A percentile compares a stretch with the other conserved stretches of the same genome.
These are phyloP conservation scores for Linnemannia exigua DNA, from an alignment of 192 early-diverging fungal species.

Conservation along the genomic window DNA sequence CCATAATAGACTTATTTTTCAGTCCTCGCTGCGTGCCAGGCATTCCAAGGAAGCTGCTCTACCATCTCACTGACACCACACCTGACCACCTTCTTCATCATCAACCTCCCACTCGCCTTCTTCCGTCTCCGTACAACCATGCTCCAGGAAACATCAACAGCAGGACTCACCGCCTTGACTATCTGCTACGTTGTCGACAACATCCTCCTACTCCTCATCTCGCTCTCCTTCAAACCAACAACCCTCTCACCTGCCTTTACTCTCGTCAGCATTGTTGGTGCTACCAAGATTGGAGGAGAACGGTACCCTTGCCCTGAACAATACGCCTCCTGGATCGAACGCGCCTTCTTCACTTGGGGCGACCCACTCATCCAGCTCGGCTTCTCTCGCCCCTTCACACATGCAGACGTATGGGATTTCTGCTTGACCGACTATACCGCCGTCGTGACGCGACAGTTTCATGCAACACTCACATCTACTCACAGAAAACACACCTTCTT, in stretches of 20 bases:
- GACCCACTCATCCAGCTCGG: conserved; percentile 35
- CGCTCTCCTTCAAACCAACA: background rate
- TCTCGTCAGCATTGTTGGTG: background rate
- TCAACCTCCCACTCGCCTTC: conserved; percentile 18
- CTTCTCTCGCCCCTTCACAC: conserved; percentile 20
- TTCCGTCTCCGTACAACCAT: background rate
- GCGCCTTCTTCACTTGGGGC: background rate
- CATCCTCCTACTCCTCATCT: background rate
- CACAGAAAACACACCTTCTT: conserved; percentile 41
- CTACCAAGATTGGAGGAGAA: background rate
- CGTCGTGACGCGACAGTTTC: conserved; percentile 49
- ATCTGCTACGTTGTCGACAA: background rate
- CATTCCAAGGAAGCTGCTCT: conserved; percentile 32
- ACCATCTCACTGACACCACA: conserved; percentile 45
- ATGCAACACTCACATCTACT: conserved; percentile 36
- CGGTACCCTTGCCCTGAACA: background rate
- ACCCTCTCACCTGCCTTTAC: background rate
- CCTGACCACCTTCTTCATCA: conserved; percentile 40
- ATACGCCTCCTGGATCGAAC: background rate
- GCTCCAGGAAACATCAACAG: background rate
- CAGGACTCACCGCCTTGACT: background rate
- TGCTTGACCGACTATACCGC: conserved; percentile 44
- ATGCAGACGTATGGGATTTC: conserved; percentile 53
- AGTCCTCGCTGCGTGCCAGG: conserved; percentile 22
- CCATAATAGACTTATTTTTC: conserved; percentile 33